phyloP scores from a whole-genome alignment of 345 rosid genomes.

The Dipteronia dyeriana region DNA sequence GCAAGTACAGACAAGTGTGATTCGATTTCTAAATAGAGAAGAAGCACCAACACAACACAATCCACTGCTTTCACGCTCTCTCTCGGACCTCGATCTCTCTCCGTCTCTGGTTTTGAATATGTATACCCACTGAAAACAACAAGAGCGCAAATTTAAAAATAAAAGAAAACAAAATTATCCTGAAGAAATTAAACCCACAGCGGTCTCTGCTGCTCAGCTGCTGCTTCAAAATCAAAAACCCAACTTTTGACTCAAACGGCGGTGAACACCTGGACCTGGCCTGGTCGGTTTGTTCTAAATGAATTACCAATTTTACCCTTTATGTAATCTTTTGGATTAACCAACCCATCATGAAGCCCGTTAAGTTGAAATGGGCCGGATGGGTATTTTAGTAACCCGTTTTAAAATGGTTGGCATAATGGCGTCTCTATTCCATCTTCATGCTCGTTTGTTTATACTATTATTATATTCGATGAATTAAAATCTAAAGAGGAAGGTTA shows the following conservation, averaged over 20 bases:
- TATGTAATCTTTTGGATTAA: background rate
- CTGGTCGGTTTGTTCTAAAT: background rate
- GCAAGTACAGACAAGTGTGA: conserved; percentile 23
- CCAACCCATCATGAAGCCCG: too few species aligned
- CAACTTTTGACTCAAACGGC: background rate
- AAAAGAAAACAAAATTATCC: background rate
- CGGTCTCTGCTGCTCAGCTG: background rate
- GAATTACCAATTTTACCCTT: background rate
- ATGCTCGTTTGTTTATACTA: background rate
- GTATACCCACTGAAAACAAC: background rate
- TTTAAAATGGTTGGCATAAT: background rate
- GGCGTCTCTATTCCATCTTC: background rate
- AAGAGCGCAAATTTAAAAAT: background rate
- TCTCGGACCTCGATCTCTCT: too few species aligned
- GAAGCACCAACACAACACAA: background rate
- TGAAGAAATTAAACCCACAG: background rate
- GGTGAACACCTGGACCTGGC: background rate
- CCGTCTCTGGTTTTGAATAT: background rate
- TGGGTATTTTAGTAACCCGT: background rate
- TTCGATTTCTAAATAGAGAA: background rate
- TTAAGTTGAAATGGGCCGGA: background rate
- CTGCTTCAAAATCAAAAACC: background rate
- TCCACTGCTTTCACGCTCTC: background rate
- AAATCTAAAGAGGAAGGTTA: background rate
- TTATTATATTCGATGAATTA: background rate